Conservation (phyloP, 164 flowering plant species). For the Warburgia ugandensis region DNA sequence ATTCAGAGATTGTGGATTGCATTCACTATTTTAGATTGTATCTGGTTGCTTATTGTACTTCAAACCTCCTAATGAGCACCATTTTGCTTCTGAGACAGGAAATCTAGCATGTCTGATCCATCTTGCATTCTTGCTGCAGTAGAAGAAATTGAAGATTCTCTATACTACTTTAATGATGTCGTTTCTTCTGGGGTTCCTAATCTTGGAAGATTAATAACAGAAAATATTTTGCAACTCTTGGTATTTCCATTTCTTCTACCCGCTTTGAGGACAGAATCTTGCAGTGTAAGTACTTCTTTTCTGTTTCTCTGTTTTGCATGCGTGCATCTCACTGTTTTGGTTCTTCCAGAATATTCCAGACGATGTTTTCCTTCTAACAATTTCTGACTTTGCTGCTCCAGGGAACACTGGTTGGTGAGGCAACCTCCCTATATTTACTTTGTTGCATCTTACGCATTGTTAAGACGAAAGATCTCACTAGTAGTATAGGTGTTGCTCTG, state of each 20-base stretch:
- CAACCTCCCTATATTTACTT: conserved; percentile 79
- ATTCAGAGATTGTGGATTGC: background rate
- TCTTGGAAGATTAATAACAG: conserved; percentile 78
- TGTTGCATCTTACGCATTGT: conserved; percentile 93
- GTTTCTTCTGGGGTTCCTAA: conserved; percentile 93
- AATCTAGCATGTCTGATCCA: conserved; percentile 29
- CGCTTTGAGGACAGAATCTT: conserved; percentile 40
- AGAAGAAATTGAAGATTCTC: conserved; percentile 92
- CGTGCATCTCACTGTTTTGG: too few species aligned
- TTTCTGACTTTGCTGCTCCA: conserved; percentile 30
- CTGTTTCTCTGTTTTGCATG: background rate
- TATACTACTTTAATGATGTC: conserved; percentile 88
- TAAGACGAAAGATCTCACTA: conserved; percentile 90
- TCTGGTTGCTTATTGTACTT: conserved; percentile 3
- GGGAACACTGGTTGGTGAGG: conserved; percentile 49
- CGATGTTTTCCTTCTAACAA: conserved; percentile 12
- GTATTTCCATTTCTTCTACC: conserved; percentile 87
- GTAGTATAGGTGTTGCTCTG: conserved; percentile 70
- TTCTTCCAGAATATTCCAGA: background rate
- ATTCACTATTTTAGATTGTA: background rate
- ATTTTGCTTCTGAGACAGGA: conserved; percentile 41
- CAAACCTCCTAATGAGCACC: conserved; percentile 9
- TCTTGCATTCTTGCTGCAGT: conserved; percentile 44
- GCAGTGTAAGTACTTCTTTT: conserved; percentile 29
- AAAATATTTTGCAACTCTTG: conserved; percentile 63